A percentile compares a stretch with the other conserved stretches of the same genome.
Conservation (phyloP, 2,329 filamentous ascomycete genomes). For the Trichoderma guizhouense region DNA sequence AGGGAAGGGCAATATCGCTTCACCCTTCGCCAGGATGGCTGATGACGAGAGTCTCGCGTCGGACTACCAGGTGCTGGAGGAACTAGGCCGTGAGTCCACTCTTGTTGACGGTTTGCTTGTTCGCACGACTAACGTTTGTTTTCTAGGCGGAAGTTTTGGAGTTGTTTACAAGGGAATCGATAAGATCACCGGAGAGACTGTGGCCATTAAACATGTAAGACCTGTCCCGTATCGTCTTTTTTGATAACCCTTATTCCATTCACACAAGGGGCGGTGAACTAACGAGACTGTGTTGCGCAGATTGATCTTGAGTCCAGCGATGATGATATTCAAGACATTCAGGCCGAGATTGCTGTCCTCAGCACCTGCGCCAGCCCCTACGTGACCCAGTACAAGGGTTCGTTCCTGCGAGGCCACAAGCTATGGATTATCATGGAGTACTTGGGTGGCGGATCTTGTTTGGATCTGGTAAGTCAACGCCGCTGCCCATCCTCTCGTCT, state of each 20-base stretch:
- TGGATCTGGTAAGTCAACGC: constrained; percentile 69
- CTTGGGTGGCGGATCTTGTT: constrained; percentile 88
- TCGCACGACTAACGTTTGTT: constrained; percentile 16
- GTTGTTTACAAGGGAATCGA: constrained; percentile 97
- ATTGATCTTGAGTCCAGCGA: constrained; percentile 98
- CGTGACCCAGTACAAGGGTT: constrained; percentile 94
- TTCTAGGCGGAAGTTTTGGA: constrained; percentile 84
- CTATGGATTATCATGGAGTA: constrained; percentile 99
- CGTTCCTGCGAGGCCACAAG: constrained; percentile 93
- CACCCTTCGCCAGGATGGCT: constrained; percentile 44
- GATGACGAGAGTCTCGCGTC: constrained; percentile 66
- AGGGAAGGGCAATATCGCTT: constrained; percentile 3
- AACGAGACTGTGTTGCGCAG: constrained; percentile 44
- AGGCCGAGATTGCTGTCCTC: constrained; percentile 92
- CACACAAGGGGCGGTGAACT: background rate
- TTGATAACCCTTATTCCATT: background rate
- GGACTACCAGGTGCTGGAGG: constrained; percentile 92
- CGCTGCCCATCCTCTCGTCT: background rate
- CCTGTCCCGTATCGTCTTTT: no score
- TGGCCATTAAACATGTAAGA: constrained; percentile 93
- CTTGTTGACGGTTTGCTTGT: background rate
- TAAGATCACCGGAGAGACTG: constrained; percentile 82
- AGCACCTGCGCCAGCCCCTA: constrained; percentile 92
- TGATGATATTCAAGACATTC: constrained; percentile 97
- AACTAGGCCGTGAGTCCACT: constrained; percentile 76